Evolutionary conservation across 306 rosid species (phyloP).

Genomic region (Glycine soja): DNA sequence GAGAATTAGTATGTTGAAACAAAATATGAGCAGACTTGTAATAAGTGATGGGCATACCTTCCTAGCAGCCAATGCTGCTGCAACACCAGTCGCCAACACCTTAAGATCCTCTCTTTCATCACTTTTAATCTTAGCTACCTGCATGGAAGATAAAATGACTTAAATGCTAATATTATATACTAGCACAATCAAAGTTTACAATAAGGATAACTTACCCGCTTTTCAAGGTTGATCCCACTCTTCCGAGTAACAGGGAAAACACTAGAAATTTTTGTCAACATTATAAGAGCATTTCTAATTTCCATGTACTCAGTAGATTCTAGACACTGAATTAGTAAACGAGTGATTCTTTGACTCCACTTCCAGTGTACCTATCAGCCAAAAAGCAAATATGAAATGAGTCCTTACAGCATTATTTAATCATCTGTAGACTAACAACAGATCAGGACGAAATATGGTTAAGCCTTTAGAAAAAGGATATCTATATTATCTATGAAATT

Average conservation of each 20-base stretch:
- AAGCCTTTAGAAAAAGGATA: not conserved
- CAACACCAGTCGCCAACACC: slow-evolving; percentile 97
- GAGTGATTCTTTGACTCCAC: slow-evolving; percentile 97
- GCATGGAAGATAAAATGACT: slow-evolving; percentile 35
- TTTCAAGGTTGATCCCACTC: slow-evolving; percentile 95
- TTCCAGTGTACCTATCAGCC: slow-evolving; percentile 93
- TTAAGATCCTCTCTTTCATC: slow-evolving; percentile 99
- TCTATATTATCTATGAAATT: not conserved
- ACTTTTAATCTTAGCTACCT: slow-evolving; percentile 95
- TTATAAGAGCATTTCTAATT: slow-evolving; percentile 92
- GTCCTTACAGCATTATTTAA: not conserved
- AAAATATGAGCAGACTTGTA: slow-evolving; percentile 24
- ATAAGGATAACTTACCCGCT: slow-evolving; percentile 66
- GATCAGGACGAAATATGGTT: no score
- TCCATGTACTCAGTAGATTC: slow-evolving; percentile 99
- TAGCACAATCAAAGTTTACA: slow-evolving; percentile 23
- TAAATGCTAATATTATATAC: not conserved
- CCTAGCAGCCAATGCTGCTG: slow-evolving; percentile 96
- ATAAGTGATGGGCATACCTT: slow-evolving; percentile 63
- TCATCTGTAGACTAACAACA: not conserved
- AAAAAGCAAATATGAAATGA: slow-evolving; percentile 29
- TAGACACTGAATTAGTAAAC: slow-evolving; percentile 88
- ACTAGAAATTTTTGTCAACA: slow-evolving; percentile 88
- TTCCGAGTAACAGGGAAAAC: slow-evolving; percentile 97
- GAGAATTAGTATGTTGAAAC: slow-evolving; percentile 6